Conservation (phyloP, 768 basidiomycete species). For the Pholiota conissans region DNA sequence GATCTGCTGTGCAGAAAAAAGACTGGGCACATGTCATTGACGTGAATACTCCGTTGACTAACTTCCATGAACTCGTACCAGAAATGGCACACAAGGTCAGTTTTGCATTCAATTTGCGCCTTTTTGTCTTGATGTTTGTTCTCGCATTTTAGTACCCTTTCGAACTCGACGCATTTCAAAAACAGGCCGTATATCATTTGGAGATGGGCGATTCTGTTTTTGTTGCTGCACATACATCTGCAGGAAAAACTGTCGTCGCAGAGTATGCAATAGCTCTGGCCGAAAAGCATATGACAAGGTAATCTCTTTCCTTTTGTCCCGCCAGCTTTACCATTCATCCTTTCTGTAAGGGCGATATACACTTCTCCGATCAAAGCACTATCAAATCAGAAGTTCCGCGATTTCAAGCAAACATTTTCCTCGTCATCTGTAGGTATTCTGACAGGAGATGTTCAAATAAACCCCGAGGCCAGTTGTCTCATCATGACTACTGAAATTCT, state of each 20-base stretch:
- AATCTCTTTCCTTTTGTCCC: conserved; percentile 9
- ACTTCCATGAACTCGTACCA: conserved; percentile 91
- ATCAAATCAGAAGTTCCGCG: conserved; percentile 98
- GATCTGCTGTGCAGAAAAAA: conserved; percentile 65
- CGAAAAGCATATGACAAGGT: conserved; percentile 99
- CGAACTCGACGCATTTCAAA: conserved; percentile 97
- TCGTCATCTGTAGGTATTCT: conserved; percentile 91
- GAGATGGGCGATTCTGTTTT: conserved; percentile 98
- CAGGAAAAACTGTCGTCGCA: conserved; percentile 98
- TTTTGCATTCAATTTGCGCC: neutral
- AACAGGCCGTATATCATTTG: conserved; percentile 96
- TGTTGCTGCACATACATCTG: conserved; percentile 99
- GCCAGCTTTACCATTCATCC: conserved; percentile 13
- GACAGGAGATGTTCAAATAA: conserved; percentile 99
- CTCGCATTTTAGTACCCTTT: conserved; percentile 93
- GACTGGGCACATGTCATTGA: conserved; percentile 99
- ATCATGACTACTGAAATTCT: conserved; percentile 99
- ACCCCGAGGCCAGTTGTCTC: conserved; percentile 94
- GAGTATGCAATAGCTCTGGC: conserved; percentile 98
- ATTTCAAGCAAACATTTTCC: conserved; percentile 96
- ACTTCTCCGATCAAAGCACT: conserved; percentile 98
- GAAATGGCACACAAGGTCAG: conserved; percentile 93
- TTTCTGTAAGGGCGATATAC: conserved; percentile 82
- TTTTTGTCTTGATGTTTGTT: neutral
- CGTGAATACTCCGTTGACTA: conserved; percentile 83